These are phyloP conservation scores for Penicillium sp. DNA, from an alignment of 2,329 filamentous ascomycete genomes.

Conservation along the genomic window DNA sequence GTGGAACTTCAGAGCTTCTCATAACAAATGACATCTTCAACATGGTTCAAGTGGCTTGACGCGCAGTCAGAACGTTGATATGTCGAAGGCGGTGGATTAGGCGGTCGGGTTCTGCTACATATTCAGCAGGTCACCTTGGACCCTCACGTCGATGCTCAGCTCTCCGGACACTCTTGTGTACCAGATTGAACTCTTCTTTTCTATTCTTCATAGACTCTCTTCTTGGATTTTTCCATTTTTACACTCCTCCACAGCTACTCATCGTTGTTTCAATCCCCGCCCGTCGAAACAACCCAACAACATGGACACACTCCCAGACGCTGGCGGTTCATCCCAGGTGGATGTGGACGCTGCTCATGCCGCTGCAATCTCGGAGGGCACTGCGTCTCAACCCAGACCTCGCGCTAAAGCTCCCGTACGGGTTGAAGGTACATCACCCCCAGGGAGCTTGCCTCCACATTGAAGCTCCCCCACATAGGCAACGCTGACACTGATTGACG, in stretches of 20 bases:
- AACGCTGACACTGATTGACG: slow-evolving; percentile 1
- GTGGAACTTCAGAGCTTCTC: no score
- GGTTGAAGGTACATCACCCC: slow-evolving; percentile 31
- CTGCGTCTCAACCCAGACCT: slow-evolving; percentile 1
- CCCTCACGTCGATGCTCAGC: neutral
- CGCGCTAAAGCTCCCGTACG: slow-evolving; percentile 20
- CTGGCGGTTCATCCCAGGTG: slow-evolving; percentile 23
- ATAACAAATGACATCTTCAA: no score
- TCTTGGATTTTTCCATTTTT: no score
- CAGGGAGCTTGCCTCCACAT: slow-evolving; percentile 6
- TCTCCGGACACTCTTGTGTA: neutral
- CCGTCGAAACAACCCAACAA: slow-evolving; percentile 1
- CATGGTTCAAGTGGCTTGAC: neutral
- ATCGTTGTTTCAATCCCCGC: neutral
- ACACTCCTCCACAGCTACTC: no score
- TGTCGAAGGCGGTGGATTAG: slow-evolving; percentile 7
- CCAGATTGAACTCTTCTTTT: neutral
- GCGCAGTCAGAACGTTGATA: neutral
- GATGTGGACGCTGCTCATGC: slow-evolving; percentile 7
- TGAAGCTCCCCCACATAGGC: neutral
- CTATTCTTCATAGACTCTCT: neutral
- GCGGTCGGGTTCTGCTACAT: slow-evolving; percentile 16
- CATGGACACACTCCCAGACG: slow-evolving; percentile 33
- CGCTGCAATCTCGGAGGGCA: neutral
- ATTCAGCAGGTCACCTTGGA: slow-evolving; percentile 14